These are phyloP conservation scores for Leccinum subgranulosum DNA, from an alignment of 768 basidiomycete species.

Conservation along the genomic window DNA sequence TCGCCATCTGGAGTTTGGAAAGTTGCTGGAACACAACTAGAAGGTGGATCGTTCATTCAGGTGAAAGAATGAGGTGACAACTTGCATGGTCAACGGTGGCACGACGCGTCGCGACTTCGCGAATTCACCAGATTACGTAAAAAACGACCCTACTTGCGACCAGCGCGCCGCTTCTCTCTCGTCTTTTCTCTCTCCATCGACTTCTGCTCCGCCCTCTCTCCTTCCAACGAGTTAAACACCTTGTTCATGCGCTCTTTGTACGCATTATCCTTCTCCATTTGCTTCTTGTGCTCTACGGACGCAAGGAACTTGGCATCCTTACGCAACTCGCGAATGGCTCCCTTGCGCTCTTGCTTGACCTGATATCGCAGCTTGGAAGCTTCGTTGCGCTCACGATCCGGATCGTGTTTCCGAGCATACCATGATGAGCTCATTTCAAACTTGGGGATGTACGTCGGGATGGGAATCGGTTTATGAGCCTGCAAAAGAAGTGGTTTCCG, in stretches of 20 bases:
- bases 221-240: conserved; percentile 72
- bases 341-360: conserved; percentile 95
- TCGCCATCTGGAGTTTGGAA: conserved; percentile 31
- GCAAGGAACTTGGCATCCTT: conserved; percentile 96
- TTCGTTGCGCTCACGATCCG: conserved; percentile 88
- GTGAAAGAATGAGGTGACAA: background rate
- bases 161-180: conserved; percentile 72
- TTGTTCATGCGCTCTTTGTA: conserved; percentile 85
- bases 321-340: conserved; percentile 92
- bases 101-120: background rate
- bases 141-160: conserved; percentile 51
- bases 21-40: conserved; percentile 28
- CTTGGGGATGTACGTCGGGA: conserved; percentile 89
- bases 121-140: background rate
- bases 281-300: conserved; percentile 77
- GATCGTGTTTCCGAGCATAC: conserved; percentile 79
- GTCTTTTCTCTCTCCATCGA: conserved; percentile 81
- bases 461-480: conserved; percentile 94
- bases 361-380: conserved; percentile 80
- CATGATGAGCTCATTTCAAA: conserved; percentile 78
- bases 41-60: conserved; percentile 25
- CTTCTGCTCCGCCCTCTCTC: conserved; percentile 94
- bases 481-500: conserved; percentile 83
- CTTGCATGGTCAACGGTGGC: background rate
- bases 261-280: conserved; percentile 75